Evolutionary conservation across 306 rosid genomes (phyloP), one percentile per base, ranked within the genome.

Genomic region (Gastrolobium villosum): DNA sequence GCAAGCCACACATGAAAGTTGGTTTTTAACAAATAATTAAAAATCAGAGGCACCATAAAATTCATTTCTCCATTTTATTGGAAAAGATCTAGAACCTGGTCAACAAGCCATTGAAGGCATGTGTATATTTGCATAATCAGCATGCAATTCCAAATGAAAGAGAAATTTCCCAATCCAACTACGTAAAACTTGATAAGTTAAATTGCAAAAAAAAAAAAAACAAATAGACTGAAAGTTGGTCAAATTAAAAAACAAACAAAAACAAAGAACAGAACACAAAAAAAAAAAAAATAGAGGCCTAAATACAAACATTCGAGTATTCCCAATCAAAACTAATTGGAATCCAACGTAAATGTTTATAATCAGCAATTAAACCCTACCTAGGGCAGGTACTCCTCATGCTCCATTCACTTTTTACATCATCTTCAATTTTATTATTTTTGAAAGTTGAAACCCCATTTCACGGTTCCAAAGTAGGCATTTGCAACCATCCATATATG

Each of bases 71-170:
- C 52, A 39, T 11, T 60, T 28, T 59, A 46, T 69, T 5, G 2
- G 70, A 40, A 8, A 70, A 59, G 59, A 36, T 34, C 64, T 31
- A 59, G 20, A 70, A 28, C 11, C 10, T 60, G 26, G 30, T 49
- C 64, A 56, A 34, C 40, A 56, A 55, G 14, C 41, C 15, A 15
- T 10, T 39, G 57, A n/a, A 30, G 60, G 26, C 8, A 49, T 32
- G 61, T 46, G 40, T 4, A 61, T 75, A 20, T 73, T 15, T 28
- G 43, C 31, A 75, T 75, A 75, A 35, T 36, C 34, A 61, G 13
- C 60, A 35, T 41, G 52, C 43, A 15, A 48, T 15, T 75, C 60
- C 49, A 34, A 45, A 5, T 26, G 14, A 61, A 73, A 36, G 32
- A 50, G 45, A 26, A 49, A 62, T 20, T 49, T 28, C 39, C 35